phyloP scores from a whole-genome alignment of 1,284 basidiomycete species.

The Sphaerobolus stellatus region DNA sequence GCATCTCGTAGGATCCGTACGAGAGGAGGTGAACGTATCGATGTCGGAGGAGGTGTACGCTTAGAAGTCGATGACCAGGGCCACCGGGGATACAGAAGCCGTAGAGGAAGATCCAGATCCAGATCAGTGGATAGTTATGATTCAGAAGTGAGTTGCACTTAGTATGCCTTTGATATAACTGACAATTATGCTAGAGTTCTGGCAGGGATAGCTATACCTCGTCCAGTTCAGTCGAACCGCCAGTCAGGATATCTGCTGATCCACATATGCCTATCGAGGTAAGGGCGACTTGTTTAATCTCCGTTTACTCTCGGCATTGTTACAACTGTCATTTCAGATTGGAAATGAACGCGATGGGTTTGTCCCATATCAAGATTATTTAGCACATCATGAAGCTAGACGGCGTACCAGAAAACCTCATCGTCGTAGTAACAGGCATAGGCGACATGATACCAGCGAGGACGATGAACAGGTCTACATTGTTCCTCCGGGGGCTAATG shows the following conservation, averaged over 20 bases:
- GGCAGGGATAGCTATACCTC: conserved; percentile 3
- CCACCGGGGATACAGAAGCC: neutral
- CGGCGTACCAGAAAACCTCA: conserved; percentile 7
- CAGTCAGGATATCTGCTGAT: conserved; percentile 17
- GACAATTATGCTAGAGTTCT: neutral
- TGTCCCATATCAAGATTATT: conserved; percentile 23
- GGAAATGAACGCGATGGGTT: conserved; percentile 25
- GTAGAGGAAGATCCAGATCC: neutral
- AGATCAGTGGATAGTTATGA: conserved; percentile 7
- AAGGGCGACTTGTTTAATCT: neutral
- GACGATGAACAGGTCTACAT: conserved; percentile 41
- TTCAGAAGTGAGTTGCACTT: conserved; percentile 5
- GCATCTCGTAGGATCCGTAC: conserved; percentile 5
- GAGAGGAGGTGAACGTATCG: conserved; percentile 7
- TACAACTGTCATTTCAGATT: conserved; percentile 10
- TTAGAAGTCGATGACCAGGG: conserved; percentile 6
- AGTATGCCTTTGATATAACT: neutral
- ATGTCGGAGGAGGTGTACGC: neutral
- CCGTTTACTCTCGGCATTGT: neutral
- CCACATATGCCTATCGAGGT: conserved; percentile 18
- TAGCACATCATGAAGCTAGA: conserved; percentile 10
- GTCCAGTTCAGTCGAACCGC: conserved; percentile 8
- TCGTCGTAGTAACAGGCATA: conserved; percentile 12
- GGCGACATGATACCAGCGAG: too few species aligned
- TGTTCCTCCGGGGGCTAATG: conserved; percentile 61